Evolutionary conservation across 2,329 filamentous ascomycete species (phyloP).

Genomic region (Penicillium sclerotiorum): DNA sequence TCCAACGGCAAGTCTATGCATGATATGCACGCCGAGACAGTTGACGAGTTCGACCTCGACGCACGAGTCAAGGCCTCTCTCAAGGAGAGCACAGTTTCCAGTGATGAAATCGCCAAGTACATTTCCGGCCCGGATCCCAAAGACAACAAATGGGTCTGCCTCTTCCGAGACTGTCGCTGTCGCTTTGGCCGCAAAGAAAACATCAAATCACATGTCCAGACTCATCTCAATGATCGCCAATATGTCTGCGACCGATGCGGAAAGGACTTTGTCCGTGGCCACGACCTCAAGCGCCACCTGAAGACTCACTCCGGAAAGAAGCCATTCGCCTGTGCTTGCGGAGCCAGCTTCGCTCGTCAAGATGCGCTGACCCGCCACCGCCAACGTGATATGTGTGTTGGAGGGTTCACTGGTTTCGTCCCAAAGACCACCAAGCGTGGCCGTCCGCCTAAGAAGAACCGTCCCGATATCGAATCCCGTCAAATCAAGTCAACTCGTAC

Average conservation of each 20-base stretch:
- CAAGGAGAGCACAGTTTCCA: conserved; percentile 79
- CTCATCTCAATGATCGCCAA: conserved; percentile 93
- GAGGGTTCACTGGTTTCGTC: conserved; percentile 81
- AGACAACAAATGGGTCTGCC: conserved; percentile 79
- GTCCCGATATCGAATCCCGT: conserved; percentile 61
- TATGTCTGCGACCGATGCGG: conserved; percentile 91
- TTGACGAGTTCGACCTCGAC: conserved; percentile 54
- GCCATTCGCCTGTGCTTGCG: conserved; percentile 91
- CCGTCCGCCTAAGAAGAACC: conserved; percentile 61
- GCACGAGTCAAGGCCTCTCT: conserved; percentile 63
- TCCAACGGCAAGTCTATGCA: conserved; percentile 38
- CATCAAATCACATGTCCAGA: conserved; percentile 97
- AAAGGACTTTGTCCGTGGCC: conserved; percentile 95
- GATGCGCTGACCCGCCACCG: conserved; percentile 93
- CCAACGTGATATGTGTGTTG: conserved; percentile 94
- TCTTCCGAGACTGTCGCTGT: conserved; percentile 79
- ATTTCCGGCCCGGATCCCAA: conserved; percentile 71
- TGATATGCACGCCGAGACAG: conserved; percentile 48
- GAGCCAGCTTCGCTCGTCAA: conserved; percentile 91
- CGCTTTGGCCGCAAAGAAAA: conserved; percentile 97
- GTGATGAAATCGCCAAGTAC: conserved; percentile 78
- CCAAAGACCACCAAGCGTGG: conserved; percentile 69
- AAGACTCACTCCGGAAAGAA: conserved; percentile 98
- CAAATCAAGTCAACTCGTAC: conserved; percentile 60
- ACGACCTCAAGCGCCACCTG: conserved; percentile 94